Evolutionary conservation across 352 stramenopile genomes (phyloP), one percentile per base, ranked within the genome.

Genomic region (Aphanomyces invadans): DNA sequence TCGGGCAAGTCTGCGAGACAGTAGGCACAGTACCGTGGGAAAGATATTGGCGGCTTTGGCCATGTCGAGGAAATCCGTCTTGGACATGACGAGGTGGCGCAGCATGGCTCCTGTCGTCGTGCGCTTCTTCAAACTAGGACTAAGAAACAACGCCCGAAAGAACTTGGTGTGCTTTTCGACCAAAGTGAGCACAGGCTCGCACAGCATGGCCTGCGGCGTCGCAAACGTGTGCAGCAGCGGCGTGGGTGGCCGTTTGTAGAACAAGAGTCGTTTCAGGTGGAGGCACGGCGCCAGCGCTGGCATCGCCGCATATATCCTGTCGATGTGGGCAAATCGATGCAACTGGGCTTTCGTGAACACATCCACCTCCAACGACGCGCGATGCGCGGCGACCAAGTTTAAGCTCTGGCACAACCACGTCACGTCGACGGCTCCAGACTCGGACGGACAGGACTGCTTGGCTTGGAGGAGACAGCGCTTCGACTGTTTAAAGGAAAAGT

Each of bases 11-110:
- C n/a, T n/a, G n/a, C n/a, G n/a, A n/a, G n/a, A n/a, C n/a, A n/a
- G n/a, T n/a, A n/a, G n/a, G n/a, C n/a, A n/a, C n/a, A n/a, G n/a
- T 65, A 65, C 59, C 59, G 32, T 65, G 28, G 59, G 59, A 65
- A 54, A 65, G 11, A 65, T 15, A 17, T 53, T 19, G 2, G 4
- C 11, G 15, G 42, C 15, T n/a, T 65, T 65, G 4, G 23, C n/a
- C 15, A 65, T 29, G 11, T 17, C 17, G 15, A 65, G 5, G 21
- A 65, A 65, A 5, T 56, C 33, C 29, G 33, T 38, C 9, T 21
- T 36, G 1, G 17, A 10, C 19, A 57, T 9, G 15, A 21, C 19
- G 19, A 33, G 7, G 12, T 57, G 49, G 49, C 23, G 12, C 1
- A 57, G 29, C 12, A 29, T 57, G 49, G 12, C 15, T n/a, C 49